These are phyloP conservation scores for Cynanchum wilfordii DNA, from an alignment of 257 asterid genomes.

Conservation along the genomic window DNA sequence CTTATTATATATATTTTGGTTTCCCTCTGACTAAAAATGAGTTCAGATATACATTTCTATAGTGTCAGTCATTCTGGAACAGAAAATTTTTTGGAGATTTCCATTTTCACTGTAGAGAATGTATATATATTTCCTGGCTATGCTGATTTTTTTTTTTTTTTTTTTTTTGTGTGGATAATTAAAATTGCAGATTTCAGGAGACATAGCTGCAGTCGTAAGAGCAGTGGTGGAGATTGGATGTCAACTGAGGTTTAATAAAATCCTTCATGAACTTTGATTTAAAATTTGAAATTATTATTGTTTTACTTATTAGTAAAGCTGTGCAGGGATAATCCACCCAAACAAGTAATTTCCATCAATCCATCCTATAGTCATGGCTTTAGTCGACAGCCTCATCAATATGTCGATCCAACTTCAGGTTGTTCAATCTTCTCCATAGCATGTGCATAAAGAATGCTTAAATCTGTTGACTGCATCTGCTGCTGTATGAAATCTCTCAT, in stretches of 20 bases:
- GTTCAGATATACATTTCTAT: neutral
- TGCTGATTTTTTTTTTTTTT: neutral
- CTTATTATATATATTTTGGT: neutral
- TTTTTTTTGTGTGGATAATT: neutral
- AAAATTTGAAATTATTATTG: neutral
- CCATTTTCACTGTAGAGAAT: neutral
- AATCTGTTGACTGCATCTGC: slow-evolving; percentile 25
- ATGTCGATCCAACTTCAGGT: slow-evolving; percentile 77
- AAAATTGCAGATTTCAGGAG: slow-evolving; percentile 73
- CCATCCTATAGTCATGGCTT: slow-evolving; percentile 53
- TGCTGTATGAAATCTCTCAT: slow-evolving; percentile 28
- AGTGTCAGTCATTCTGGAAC: neutral
- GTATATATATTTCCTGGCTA: neutral
- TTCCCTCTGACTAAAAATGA: neutral
- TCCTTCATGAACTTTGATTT: neutral
- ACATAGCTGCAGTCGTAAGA: slow-evolving; percentile 72
- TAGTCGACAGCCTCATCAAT: slow-evolving; percentile 51
- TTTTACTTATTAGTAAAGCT: slow-evolving; percentile 7
- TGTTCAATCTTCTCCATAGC: slow-evolving; percentile 21
- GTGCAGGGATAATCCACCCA: slow-evolving; percentile 83
- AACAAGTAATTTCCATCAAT: slow-evolving; percentile 77
- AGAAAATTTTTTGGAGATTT: neutral
- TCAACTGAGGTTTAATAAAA: slow-evolving; percentile 56
- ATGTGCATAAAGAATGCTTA: slow-evolving; percentile 19
- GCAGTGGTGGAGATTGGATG: slow-evolving; percentile 90